Evolutionary conservation across 2,329 filamentous ascomycete species (phyloP), one percentile per base, ranked within the genome.

Genomic region (Ascochyta koolunga): DNA sequence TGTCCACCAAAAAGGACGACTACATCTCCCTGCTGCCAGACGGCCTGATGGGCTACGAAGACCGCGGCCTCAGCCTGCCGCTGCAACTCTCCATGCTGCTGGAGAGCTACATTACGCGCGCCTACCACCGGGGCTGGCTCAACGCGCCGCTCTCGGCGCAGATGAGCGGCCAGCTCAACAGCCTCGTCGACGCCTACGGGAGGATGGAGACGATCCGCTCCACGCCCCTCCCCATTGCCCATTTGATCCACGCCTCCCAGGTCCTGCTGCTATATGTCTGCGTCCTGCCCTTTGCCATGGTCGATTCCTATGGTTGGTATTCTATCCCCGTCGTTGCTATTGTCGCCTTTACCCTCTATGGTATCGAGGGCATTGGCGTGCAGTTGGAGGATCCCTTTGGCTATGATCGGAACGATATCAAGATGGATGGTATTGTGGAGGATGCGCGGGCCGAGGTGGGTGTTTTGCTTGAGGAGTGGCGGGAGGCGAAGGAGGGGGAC

Each of bases 371-470:
- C 1, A 88, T 87, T 49, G 85, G 84, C 10, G 80, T 79, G 3
- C 85, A 87, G 68, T 75, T 88, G 1, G 86, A 88, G 66, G 86
- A 88, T 66, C 86, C 86, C 1, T 88, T 88, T 66, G 86, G 86
- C 2, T 85, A 85, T 50, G 85, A 86, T 59, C 80, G 82, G 64
- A 87, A 86, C 51, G 85, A 88, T 66, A 88, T 88, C 71, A 87
- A 87, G 66, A 86, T 88, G 80, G 85, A 88, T 68, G 84, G 83
- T 3, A 83, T 88, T 43, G 82, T 84, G 2, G 84, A 86, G 59
- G 86, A 88, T 66, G 76, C 83, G 37, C 75, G 83, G 54, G 77
- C 77, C 33, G 85, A 88, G 70, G 79, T 85, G 16, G 79, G 80
- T 58, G 84, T 85, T 6, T 70, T 87, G 62, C 64, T 87, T 21